Evolutionary conservation across 495 filamentous ascomycete species (phyloP), one percentile per base, ranked within the genome.

Genomic region (Xylaria scruposa): DNA sequence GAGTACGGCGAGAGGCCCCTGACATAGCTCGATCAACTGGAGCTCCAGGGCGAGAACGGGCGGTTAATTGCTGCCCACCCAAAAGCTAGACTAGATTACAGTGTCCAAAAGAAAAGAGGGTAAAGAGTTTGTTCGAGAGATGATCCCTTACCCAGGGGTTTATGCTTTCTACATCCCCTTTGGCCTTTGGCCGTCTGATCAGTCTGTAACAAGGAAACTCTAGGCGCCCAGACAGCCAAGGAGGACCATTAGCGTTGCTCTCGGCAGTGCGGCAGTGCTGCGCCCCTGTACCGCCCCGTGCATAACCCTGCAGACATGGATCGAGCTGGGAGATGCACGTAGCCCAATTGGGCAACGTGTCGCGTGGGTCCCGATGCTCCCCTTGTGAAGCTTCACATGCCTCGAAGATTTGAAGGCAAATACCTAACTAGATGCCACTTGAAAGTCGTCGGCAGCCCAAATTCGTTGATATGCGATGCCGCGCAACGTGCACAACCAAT

Each of bases 1-100:
- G 69, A 58, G 60, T 46, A 40, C 38, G 49, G n/a, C 38, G 70
- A 40, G 51, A 71, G 62, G 62, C 61, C 49, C 70, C 70, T 58
- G 38, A 56, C 70, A 71, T 71, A 44, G 33, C 44, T 51, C 31
- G 4, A 29, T 31, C 1, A 26, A 26, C 49, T 8, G 24, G 21
- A 26, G 49, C 49, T 53, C 24, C 49, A 21, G 49, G 49, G 49
- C 49, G 49, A 53, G 49, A 26, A 53, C 49, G 21, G 49, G 21
- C 49, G 49, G 21, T 26, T 26, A 31, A 53, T 26, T 13, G 9
- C 49, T 26, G 49, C 49, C 49, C 49, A 53, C 49, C 49, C 54
- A 59, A 36, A 56, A n/a, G 4, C 40, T 36, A 19, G 3, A 46
- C 12, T 36, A 19, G 0, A 33, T 12, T n/a, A 4, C 31, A 44